These are phyloP conservation scores for Massariosphaeria phaeospora DNA, from an alignment of 495 filamentous ascomycete genomes.

Conservation along the genomic window DNA sequence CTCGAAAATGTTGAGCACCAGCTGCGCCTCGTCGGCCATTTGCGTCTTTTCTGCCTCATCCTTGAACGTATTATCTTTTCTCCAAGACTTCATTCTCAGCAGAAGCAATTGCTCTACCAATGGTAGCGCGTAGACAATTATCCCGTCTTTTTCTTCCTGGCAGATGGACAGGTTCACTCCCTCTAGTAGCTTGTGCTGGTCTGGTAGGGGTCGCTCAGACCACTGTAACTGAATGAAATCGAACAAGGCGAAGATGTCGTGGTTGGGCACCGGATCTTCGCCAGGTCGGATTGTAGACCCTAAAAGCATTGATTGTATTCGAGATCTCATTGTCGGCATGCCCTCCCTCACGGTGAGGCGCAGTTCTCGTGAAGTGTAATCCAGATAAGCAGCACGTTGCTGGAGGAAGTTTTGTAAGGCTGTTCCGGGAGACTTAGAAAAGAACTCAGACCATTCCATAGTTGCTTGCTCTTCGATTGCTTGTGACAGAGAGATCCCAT, in stretches of 20 bases:
- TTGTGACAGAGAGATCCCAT: conserved; percentile 49
- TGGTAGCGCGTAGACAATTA: conserved; percentile 53
- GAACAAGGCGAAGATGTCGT: conserved; percentile 84
- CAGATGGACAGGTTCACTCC: conserved; percentile 61
- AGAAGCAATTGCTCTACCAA: conserved; percentile 61
- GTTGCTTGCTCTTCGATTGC: conserved; percentile 36
- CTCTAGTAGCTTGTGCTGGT: conserved; percentile 52
- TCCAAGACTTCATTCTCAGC: conserved; percentile 50
- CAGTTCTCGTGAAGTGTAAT: conserved; percentile 80
- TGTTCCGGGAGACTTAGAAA: conserved; percentile 55
- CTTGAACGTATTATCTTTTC: conserved; percentile 47
- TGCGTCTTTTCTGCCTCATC: conserved; percentile 53
- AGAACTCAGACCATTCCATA: conserved; percentile 48
- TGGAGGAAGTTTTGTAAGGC: conserved; percentile 69
- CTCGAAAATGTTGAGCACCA: conserved; percentile 52
- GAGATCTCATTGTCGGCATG: conserved; percentile 67
- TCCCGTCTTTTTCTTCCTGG: conserved; percentile 48
- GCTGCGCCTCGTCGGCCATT: conserved; percentile 54
- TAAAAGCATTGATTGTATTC: conserved; percentile 72
- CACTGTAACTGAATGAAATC: conserved; percentile 79
- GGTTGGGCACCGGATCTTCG: conserved; percentile 56
- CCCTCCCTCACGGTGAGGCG: conserved; percentile 65
- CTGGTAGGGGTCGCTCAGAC: conserved; percentile 44
- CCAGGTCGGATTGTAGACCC: conserved; percentile 64
- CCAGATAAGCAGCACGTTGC: conserved; percentile 66